These are phyloP conservation scores for Solanum chilense DNA, from an alignment of 257 asterid genomes.

Conservation along the genomic window DNA sequence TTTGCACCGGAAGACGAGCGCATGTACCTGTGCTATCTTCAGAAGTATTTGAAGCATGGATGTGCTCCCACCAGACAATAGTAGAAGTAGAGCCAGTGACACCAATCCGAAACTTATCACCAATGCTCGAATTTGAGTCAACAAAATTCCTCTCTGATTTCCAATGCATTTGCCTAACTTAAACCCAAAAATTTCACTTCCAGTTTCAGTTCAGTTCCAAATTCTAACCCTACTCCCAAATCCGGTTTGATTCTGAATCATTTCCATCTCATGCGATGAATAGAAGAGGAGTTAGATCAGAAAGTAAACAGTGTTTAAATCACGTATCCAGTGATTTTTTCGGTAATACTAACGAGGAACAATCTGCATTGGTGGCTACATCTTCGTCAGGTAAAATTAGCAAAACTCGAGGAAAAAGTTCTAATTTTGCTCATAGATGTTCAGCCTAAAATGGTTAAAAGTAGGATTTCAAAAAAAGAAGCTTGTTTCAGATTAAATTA, in stretches of 20 bases:
- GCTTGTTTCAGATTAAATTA: background rate
- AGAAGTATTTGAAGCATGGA: slow-evolving; percentile 12
- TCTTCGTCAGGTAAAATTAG: background rate
- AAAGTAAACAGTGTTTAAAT: background rate
- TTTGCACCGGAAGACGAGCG: slow-evolving; percentile 37
- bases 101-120: slow-evolving; percentile 35
- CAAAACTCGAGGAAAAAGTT: background rate
- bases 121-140: background rate
- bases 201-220: background rate
- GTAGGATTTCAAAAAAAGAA: background rate
- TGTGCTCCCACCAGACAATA: slow-evolving; percentile 2
- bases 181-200: background rate
- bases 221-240: background rate
- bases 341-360: background rate
- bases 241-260: background rate
- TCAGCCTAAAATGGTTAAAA: background rate
- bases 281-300: background rate
- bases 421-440: background rate
- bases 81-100: slow-evolving; percentile 17
- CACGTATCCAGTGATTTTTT: background rate
- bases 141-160: no score
- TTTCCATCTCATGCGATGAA: background rate
- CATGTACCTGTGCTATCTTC: slow-evolving; percentile 3
- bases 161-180: no score
- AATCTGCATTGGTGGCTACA: background rate